phyloP scores from a whole-genome alignment of 768 basidiomycete species.

The Mycena polygramma region DNA sequence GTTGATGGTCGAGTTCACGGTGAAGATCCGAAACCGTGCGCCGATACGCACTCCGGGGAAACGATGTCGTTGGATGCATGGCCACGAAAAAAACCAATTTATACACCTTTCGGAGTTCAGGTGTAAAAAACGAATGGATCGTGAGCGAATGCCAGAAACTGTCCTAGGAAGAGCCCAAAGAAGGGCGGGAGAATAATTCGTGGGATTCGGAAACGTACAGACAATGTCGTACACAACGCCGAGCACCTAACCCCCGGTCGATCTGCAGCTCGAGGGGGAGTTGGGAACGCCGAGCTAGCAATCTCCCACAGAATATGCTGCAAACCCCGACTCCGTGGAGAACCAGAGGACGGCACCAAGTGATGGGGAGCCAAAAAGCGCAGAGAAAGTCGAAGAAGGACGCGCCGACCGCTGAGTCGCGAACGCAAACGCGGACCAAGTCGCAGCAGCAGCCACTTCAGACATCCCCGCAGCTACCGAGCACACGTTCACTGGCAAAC shows the following conservation, averaged over 20 bases:
- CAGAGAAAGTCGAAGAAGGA: slow-evolving; percentile 4
- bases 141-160: slow-evolving; percentile 2
- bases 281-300: slow-evolving; percentile 13
- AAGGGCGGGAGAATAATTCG: neutral
- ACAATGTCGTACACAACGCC: neutral
- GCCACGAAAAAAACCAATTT: neutral
- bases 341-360: slow-evolving; percentile 9
- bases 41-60: slow-evolving; percentile 4
- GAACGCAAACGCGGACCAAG: slow-evolving; percentile 4
- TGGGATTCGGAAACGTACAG: neutral
- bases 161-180: neutral
- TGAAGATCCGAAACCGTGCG: neutral
- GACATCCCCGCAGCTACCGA: slow-evolving; percentile 1
- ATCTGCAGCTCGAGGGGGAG: slow-evolving; percentile 36
- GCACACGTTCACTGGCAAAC: slow-evolving; percentile 6
- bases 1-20: neutral
- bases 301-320: slow-evolving; percentile 11
- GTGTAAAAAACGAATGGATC: neutral
- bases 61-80: neutral
- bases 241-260: slow-evolving; percentile 4
- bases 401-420: slow-evolving; percentile 5
- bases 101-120: slow-evolving; percentile 1
- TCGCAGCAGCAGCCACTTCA: neutral
- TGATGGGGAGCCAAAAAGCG: slow-evolving; percentile 8
- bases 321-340: slow-evolving; percentile 7